Evolutionary conservation across 257 asterid species (phyloP), one percentile per base, ranked within the genome.

Genomic region (Solanum gandarillasii): DNA sequence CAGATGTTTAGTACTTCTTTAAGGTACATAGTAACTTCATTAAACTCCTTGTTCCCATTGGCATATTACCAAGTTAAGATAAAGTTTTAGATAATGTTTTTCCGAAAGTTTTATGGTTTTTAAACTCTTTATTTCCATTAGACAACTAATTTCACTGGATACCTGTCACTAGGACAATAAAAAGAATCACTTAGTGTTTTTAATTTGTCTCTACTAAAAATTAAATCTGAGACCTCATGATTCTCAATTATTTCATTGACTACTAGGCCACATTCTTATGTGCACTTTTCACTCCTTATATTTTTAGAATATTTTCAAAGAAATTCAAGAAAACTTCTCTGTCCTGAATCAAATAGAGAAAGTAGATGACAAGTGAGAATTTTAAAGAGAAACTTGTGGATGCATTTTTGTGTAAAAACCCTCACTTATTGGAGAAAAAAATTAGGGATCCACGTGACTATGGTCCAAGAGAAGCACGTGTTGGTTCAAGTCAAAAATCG

Each of bases 401-500:
- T 76, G 12, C 48, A 52, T 76, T 3, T 60, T 20, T 75, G 83
- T 23, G 41, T 48, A 76, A n/a, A 76, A 38, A 48, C 34, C 67
- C 58, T 83, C 29, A 36, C 72, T 73, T 73, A 87, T 84, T 74
- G 89, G 91, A 81, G 27, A 58, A 55, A 62, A 48, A 48, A 43
- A 62, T 27, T 72, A 76, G 72, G 58, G 58, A 84, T 67, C 89
- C 86, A 90, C 48, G 89, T 85, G 79, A 88, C 48, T 48, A 43
- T 71, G 89, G 87, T 68, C 84, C 78, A 67, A 52, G 70, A 79
- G 72, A 76, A 76, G 83, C 83, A 76, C 83, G 83, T 76, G 60
- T 76, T n/a, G 35, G 60, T 38, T 76, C 60, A 12, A 76, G 21
- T 76, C 60, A 39, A 76, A 76, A 76, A 13, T 39, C 32, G 13